A percentile compares a stretch with the other conserved stretches of the same genome.
Evolutionary conservation across 2,329 filamentous ascomycete genomes (phyloP).

Genomic region (Fusarium keratoplasticum): DNA sequence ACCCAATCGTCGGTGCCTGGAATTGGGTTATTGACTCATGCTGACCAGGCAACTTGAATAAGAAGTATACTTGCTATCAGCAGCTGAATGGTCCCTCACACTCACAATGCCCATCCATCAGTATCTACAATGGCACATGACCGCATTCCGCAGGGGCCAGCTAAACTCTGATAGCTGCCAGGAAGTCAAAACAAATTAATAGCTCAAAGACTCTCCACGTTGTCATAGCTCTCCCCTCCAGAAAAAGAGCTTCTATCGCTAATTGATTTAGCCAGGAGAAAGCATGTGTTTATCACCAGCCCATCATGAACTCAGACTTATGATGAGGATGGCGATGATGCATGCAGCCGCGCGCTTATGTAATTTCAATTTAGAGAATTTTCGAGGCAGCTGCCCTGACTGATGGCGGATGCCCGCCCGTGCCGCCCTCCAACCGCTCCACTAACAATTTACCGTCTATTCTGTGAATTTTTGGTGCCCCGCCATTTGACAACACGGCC

Average conservation of each 20-base stretch:
- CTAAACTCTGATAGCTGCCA: background rate
- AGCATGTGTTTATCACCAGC: background rate
- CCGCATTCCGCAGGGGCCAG: background rate
- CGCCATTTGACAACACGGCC: slow-evolving; percentile 37
- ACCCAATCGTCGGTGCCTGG: background rate
- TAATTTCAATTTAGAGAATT: background rate
- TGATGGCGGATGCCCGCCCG: background rate
- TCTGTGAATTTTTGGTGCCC: slow-evolving; percentile 37
- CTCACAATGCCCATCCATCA: background rate
- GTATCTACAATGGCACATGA: background rate
- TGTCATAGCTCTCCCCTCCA: background rate
- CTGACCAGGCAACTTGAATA: background rate
- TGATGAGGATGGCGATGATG: background rate
- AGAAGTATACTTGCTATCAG: background rate
- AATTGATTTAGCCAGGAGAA: background rate
- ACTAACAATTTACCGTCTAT: slow-evolving; percentile 28
- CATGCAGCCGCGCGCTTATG: background rate
- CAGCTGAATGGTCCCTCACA: background rate
- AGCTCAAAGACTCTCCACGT: background rate
- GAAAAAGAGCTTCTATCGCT: background rate
- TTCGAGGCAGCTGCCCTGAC: background rate
- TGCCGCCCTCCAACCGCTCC: slow-evolving; percentile 10
- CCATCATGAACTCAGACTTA: slow-evolving; percentile 4
- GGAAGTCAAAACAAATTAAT: background rate
- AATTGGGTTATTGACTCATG: background rate